phyloP scores from a whole-genome alignment of 768 basidiomycete genomes.

The Psilocybe tampanensis region DNA sequence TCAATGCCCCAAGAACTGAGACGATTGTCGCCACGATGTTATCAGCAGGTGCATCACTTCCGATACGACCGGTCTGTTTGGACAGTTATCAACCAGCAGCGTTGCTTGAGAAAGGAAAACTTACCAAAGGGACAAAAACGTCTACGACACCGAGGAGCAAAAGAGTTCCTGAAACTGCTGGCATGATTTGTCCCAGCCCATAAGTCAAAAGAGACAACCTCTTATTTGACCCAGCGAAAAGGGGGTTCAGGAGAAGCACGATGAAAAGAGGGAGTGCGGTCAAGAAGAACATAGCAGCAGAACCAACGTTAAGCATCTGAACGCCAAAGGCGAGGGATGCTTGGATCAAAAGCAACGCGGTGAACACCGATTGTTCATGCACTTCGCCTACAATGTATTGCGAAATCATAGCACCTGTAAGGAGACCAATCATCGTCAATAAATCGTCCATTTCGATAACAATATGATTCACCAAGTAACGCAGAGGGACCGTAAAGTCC shows the following conservation, averaged over 20 bases:
- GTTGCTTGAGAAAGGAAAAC: constrained; percentile 20
- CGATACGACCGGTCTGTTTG: constrained; percentile 76
- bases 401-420: constrained; percentile 58
- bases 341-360: constrained; percentile 63
- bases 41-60: constrained; percentile 83
- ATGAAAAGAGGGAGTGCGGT: constrained; percentile 56
- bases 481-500: constrained; percentile 77
- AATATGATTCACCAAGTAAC: constrained; percentile 56
- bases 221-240: constrained; percentile 29
- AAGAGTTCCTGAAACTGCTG: constrained; percentile 59
- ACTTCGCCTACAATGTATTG: constrained; percentile 59
- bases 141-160: constrained; percentile 66
- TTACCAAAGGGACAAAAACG: constrained; percentile 87
- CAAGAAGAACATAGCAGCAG: constrained; percentile 75
- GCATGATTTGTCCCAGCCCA: constrained; percentile 56
- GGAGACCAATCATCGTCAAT: background rate
- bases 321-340: constrained; percentile 53
- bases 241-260: constrained; percentile 55
- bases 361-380: constrained; percentile 63
- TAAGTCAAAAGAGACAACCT: constrained; percentile 63
- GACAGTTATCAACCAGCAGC: background rate
- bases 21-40: constrained; percentile 85
- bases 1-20: constrained; percentile 54
- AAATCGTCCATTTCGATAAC: background rate
- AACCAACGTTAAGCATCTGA: constrained; percentile 74